Conservation (phyloP, 768 basidiomycete species). For the Polyporus arcularius region DNA sequence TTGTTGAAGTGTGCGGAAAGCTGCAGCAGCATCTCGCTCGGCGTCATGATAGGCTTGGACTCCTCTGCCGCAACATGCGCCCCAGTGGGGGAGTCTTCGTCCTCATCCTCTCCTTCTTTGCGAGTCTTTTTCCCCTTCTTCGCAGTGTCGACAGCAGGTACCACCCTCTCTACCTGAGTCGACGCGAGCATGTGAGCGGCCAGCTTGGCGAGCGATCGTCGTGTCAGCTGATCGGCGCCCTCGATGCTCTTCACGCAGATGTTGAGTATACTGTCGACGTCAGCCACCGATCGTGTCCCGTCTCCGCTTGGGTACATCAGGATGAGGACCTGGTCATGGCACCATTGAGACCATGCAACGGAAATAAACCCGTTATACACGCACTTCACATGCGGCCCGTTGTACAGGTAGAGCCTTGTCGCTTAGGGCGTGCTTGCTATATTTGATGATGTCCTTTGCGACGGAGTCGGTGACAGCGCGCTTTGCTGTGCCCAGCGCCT, state of each 20-base stretch:
- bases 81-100: slow-evolving; percentile 52
- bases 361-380: slow-evolving; percentile 14
- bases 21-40: slow-evolving; percentile 78
- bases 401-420: slow-evolving; percentile 89
- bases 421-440: slow-evolving; percentile 68
- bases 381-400: slow-evolving; percentile 78
- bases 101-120: slow-evolving; percentile 47
- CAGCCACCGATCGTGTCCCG: slow-evolving; percentile 56
- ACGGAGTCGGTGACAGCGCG: slow-evolving; percentile 80
- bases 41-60: slow-evolving; percentile 65
- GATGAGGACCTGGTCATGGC: slow-evolving; percentile 43
- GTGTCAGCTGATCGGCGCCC: slow-evolving; percentile 77
- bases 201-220: slow-evolving; percentile 77
- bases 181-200: slow-evolving; percentile 82
- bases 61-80: slow-evolving; percentile 49
- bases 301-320: slow-evolving; percentile 63
- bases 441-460: slow-evolving; percentile 81
- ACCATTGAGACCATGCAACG: slow-evolving; percentile 13
- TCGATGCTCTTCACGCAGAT: slow-evolving; percentile 77
- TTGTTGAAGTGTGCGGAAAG: slow-evolving; percentile 85
- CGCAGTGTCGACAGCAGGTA: slow-evolving; percentile 44
- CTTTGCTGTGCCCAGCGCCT: slow-evolving; percentile 77
- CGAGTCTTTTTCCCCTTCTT: slow-evolving; percentile 62
- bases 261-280: slow-evolving; percentile 75
- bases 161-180: slow-evolving; percentile 70